phyloP scores from a whole-genome alignment of 2,329 filamentous ascomycete genomes.

The Coniochaeta ligniaria region DNA sequence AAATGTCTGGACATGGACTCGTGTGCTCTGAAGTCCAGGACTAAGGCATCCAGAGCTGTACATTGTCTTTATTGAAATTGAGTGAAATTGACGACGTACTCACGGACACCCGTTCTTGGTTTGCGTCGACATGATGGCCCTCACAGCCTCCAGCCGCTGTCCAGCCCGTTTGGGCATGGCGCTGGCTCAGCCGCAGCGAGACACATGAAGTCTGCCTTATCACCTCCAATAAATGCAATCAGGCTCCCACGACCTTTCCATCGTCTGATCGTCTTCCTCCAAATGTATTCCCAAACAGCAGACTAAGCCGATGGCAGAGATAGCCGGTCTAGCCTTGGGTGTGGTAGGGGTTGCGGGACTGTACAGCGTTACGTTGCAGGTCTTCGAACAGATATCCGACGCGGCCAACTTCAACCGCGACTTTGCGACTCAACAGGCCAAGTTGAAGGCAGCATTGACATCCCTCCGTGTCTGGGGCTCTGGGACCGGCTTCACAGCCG shows the following conservation, averaged over 20 bases:
- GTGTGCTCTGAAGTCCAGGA: no score
- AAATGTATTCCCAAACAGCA: neutral
- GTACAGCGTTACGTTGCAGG: neutral
- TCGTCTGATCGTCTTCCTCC: neutral
- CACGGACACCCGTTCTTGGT: no score
- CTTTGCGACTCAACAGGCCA: neutral
- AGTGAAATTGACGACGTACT: no score
- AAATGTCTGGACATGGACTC: no score
- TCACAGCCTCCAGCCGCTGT: neutral
- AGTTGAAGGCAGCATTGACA: neutral
- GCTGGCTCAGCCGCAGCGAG: neutral
- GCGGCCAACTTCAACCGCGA: neutral
- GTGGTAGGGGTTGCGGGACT: neutral
- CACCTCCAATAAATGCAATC: neutral
- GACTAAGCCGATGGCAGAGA: neutral
- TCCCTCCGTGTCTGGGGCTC: neutral
- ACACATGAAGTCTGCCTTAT: neutral
- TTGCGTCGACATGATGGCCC: neutral
- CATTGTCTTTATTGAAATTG: neutral
- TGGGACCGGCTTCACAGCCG: neutral
- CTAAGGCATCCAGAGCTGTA: no score
- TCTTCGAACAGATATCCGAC: slow-evolving; percentile 1
- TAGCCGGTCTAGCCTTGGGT: neutral
- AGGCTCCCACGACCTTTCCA: neutral
- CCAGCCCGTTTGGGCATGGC: neutral